phyloP scores from a whole-genome alignment of 2,329 filamentous ascomycete genomes.

The Cercospora janseana region DNA sequence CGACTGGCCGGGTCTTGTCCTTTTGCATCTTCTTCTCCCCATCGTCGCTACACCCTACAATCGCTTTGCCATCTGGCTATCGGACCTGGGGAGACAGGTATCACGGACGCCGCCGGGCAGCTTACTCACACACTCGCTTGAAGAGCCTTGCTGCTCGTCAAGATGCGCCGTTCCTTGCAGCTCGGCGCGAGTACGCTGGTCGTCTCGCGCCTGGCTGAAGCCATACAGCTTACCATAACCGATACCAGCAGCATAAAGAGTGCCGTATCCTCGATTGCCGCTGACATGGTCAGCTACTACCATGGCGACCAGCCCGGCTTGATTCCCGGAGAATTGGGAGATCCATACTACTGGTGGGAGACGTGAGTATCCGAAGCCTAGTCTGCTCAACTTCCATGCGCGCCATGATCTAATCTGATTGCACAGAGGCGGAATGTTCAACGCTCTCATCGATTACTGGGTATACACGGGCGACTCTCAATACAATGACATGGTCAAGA shows the following conservation, averaged over 20 bases:
- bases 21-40: slow-evolving; percentile 8
- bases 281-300: slow-evolving; percentile 54
- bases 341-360: slow-evolving; percentile 74
- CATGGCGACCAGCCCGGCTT: slow-evolving; percentile 51
- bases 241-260: slow-evolving; percentile 43
- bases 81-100: not conserved
- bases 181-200: slow-evolving; percentile 18
- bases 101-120: not conserved
- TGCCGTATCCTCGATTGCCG: slow-evolving; percentile 44
- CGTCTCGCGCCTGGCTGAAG: slow-evolving; percentile 13
- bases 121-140: not conserved
- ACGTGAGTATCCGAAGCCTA: slow-evolving; percentile 37
- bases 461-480: slow-evolving; percentile 62
- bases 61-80: not conserved
- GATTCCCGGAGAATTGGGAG: slow-evolving; percentile 55
- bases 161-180: slow-evolving; percentile 16
- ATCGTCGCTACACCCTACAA: not conserved
- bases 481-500: slow-evolving; percentile 59
- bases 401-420: not conserved
- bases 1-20: not conserved
- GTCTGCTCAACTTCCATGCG: not conserved
- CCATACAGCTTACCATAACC: slow-evolving; percentile 24
- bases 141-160: not conserved
- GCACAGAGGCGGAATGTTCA: slow-evolving; percentile 1
- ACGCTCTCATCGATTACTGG: slow-evolving; percentile 1